A percentile compares a stretch with the other conserved stretches of the same genome.
phyloP scores from a whole-genome alignment of 345 rosid genomes.

The Populus ilicifolia region DNA sequence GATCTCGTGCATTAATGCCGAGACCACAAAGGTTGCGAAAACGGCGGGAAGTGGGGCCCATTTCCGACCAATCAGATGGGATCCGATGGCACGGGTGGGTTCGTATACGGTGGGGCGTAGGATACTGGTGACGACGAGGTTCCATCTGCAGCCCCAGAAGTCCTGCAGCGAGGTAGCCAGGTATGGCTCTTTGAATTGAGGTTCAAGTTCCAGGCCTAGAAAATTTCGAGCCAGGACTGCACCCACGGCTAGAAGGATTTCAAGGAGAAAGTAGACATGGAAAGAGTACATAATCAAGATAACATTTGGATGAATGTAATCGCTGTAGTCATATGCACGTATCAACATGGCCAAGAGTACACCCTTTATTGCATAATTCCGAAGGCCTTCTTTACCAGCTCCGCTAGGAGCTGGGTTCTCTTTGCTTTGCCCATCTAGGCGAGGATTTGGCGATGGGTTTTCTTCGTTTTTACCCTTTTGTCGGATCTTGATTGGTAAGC shows the following conservation, averaged over 20 bases:
- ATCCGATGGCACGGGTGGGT: conserved; percentile 22
- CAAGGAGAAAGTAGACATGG: conserved; percentile 16
- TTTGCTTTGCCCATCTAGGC: neutral
- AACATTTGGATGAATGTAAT: conserved; percentile 1
- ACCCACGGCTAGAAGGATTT: conserved; percentile 7
- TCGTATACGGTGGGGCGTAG: conserved; percentile 56
- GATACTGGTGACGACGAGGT: conserved; percentile 53
- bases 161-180: conserved; percentile 63
- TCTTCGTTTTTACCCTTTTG: neutral
- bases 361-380: conserved; percentile 9
- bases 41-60: conserved; percentile 43
- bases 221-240: conserved; percentile 14
- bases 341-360: neutral
- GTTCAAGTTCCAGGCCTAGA: conserved; percentile 17
- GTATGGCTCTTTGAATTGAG: conserved; percentile 23
- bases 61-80: conserved; percentile 20
- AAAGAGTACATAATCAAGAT: neutral
- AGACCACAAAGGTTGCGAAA: conserved; percentile 40
- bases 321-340: conserved; percentile 6
- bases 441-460: neutral
- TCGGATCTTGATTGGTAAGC: conserved; percentile 16
- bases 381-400: neutral
- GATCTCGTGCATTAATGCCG: conserved; percentile 63
- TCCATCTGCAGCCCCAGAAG: conserved; percentile 78
- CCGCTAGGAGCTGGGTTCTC: neutral